Evolutionary conservation across 2,329 filamentous ascomycete genomes (phyloP).

Genomic region (Phaeosphaeria sp.): DNA sequence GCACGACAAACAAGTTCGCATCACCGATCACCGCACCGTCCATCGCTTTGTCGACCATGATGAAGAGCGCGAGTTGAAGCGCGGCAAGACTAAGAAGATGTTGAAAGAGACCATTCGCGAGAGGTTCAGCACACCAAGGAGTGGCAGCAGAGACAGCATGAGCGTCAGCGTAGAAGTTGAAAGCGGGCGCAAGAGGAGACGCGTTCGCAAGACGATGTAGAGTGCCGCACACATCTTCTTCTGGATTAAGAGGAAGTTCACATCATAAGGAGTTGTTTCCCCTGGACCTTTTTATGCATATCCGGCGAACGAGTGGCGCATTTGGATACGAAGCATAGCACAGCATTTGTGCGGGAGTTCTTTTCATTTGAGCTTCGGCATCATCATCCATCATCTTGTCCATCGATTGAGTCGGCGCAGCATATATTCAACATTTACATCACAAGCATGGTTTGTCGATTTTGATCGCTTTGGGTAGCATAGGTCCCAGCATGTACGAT

Average conservation of each 20-base stretch:
- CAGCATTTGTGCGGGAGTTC: background rate
- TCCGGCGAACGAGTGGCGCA: background rate
- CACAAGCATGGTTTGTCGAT: background rate
- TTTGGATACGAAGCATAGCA: background rate
- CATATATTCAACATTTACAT: background rate
- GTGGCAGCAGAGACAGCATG: constrained; percentile 28
- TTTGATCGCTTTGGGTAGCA: background rate
- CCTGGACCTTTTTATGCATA: background rate
- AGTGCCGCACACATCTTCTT: background rate
- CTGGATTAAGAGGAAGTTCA: too few relatives aligned
- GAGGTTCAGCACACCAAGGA: constrained; percentile 38
- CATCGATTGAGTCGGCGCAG: background rate
- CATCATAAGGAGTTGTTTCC: background rate
- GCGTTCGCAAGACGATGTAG: constrained; percentile 23
- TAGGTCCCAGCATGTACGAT: background rate
- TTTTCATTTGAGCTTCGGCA: background rate
- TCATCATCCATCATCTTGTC: background rate
- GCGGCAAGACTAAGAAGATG: constrained; percentile 33
- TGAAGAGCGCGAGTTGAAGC: constrained; percentile 57
- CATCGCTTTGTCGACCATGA: constrained; percentile 83
- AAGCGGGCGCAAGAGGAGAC: constrained; percentile 28
- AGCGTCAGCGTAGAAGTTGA: constrained; percentile 33
- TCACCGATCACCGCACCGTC: constrained; percentile 85
- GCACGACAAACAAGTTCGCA: constrained; percentile 70
- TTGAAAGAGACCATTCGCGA: constrained; percentile 30